phyloP scores from a whole-genome alignment of 257 asterid genomes.

The Coffea eugenioides region DNA sequence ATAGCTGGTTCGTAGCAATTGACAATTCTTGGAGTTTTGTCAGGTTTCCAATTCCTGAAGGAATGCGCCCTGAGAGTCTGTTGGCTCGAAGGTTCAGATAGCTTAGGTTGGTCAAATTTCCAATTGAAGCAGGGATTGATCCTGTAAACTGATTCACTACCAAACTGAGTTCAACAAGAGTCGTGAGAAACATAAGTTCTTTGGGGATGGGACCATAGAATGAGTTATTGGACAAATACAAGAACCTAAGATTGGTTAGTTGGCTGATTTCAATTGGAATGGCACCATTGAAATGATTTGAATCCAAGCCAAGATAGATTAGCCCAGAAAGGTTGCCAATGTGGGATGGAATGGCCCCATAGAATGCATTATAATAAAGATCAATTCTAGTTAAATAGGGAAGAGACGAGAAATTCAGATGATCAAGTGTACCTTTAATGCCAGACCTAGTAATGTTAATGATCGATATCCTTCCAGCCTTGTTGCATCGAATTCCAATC shows the following conservation, averaged over 20 bases:
- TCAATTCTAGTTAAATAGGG: background rate
- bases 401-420: constrained; percentile 22
- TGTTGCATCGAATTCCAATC: background rate
- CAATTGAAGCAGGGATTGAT: background rate
- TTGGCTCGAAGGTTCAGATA: background rate
- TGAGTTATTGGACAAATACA: constrained; percentile 4
- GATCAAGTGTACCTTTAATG: background rate
- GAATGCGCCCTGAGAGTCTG: background rate
- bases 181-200: background rate
- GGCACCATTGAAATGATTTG: constrained; percentile 16
- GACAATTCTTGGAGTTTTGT: constrained; percentile 14
- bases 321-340: constrained; percentile 19
- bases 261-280: constrained; percentile 19
- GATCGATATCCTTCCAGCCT: background rate
- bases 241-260: background rate
- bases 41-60: background rate
- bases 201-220: background rate
- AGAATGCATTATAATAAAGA: constrained; percentile 13
- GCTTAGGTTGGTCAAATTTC: background rate
- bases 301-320: constrained; percentile 7
- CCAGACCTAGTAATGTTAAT: background rate
- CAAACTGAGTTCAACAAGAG: background rate
- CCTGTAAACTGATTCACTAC: background rate
- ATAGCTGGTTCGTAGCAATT: constrained; percentile 18
- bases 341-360: constrained; percentile 17